Base-by-base conservation (phyloP, 768 basidiomycete genomes). In the Gautieria morchelliformis region DNA sequence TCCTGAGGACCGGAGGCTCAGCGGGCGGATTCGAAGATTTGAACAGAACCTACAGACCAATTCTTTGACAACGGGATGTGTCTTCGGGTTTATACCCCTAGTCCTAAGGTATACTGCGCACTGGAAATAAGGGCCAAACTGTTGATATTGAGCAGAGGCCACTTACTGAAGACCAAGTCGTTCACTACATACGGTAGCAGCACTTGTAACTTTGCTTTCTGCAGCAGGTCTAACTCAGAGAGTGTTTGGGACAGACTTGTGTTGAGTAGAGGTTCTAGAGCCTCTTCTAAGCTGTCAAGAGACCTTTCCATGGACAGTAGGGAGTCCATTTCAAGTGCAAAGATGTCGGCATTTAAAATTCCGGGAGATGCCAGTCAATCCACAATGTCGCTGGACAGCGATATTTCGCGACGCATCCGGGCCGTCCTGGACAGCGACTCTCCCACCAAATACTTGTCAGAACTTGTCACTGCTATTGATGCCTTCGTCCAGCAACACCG, bases 121-220 rank as follows among this genome's bases (percentile, higher is more conserved):
- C 14, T 20, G 14, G n/a, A n/a, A 27, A 60, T 24, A 56, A 52
- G 15, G 17, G 45, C 24, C 52, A 15, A 45, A 19, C 58, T 22
- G 37, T 56, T 4, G 41, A 35, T 17, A 17, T 30, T 33, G 24
- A 11, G 12, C 47, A 39, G 5, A 37, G 35, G 14, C 10, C 5
- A 73, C 84, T 61, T 61, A 91, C 91, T 84, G 71, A 90, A 91
- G n/a, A 91, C 72, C 10, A 93, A 77, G 68, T 92, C 89, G 65
- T 93, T 89, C 3, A 87, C 76, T 32, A 89, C 75, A 69, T 93
- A 93, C n/a, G 89, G 87, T 44, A 93, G 65, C 37, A 82, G 73
- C 5, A 84, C 83, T 61, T 93, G 87, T 3, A 92, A 69, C 68
- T 91, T 90, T 24, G 89, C 90, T 64, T 89, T 87, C 59, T 90